Evolutionary conservation across 1,139 yeast species (phyloP).

Genomic region (Zygotorulaspora mrakii): DNA sequence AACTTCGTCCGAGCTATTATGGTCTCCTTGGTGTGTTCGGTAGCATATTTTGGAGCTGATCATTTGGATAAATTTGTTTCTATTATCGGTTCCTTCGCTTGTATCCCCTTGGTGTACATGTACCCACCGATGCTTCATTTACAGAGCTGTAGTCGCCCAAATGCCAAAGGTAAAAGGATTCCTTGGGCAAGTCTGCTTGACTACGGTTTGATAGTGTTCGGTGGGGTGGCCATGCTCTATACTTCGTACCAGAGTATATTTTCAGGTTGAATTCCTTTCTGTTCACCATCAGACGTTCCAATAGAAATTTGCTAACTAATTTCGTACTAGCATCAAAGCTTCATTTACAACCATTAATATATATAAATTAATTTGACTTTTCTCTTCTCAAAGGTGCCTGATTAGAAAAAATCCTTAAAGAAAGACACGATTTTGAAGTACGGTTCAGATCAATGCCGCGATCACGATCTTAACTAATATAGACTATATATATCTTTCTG

Average conservation of each 20-base stretch:
- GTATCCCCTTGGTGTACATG: constrained; percentile 79
- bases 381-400: too few relatives aligned
- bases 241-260: constrained; percentile 58
- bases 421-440: too few relatives aligned
- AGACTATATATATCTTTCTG: too few relatives aligned
- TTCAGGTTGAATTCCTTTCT: constrained; percentile 4
- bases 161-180: constrained; percentile 22
- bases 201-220: constrained; percentile 49
- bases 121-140: constrained; percentile 74
- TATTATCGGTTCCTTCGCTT: constrained; percentile 76
- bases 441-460: too few relatives aligned
- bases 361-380: too few relatives aligned
- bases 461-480: too few relatives aligned
- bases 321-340: neutral
- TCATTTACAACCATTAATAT: neutral
- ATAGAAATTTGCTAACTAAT: too few relatives aligned
- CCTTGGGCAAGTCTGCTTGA: constrained; percentile 39
- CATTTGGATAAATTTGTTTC: constrained; percentile 70
- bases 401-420: too few relatives aligned
- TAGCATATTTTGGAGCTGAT: constrained; percentile 60
- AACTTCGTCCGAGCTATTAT: constrained; percentile 52
- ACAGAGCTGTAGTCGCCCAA: constrained; percentile 37
- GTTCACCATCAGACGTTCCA: too few relatives aligned
- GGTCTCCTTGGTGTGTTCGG: constrained; percentile 50
- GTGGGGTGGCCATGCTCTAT: constrained; percentile 58